A percentile compares a stretch with the other conserved stretches of the same genome.
These are phyloP conservation scores for Globisporangium takayamanum DNA, from an alignment of 352 stramenopile genomes.

Conservation along the genomic window DNA sequence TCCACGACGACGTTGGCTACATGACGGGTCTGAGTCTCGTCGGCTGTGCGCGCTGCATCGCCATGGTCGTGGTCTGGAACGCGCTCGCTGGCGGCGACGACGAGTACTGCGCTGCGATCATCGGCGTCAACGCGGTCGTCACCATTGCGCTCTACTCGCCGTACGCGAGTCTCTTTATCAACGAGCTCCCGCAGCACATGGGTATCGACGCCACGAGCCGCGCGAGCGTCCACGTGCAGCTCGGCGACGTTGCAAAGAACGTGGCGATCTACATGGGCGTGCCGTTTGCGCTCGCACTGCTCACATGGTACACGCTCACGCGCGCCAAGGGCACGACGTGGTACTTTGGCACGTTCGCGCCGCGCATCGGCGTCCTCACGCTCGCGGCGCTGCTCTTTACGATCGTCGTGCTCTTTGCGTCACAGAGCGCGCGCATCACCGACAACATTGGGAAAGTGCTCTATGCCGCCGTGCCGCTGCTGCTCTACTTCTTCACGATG, in stretches of 20 bases:
- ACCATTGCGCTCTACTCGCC: constrained; percentile 59
- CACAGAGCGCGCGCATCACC: constrained; percentile 56
- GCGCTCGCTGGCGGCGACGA: constrained; percentile 48
- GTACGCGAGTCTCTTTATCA: constrained; percentile 46
- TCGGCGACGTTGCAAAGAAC: constrained; percentile 37
- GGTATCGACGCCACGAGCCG: not conserved
- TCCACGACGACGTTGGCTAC: constrained; percentile 38
- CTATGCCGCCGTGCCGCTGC: constrained; percentile 46
- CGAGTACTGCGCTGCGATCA: constrained; percentile 62
- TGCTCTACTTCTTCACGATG: constrained; percentile 59
- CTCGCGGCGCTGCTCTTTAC: constrained; percentile 65
- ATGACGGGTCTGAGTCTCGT: constrained; percentile 63
- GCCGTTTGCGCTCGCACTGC: constrained; percentile 42
- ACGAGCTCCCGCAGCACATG: constrained; percentile 35
- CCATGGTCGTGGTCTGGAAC: constrained; percentile 84
- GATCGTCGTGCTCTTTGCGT: constrained; percentile 67
- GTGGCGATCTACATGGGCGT: constrained; percentile 70
- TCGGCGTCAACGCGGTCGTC: constrained; percentile 62
- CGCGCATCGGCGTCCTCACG: constrained; percentile 33
- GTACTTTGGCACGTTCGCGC: constrained; percentile 46
- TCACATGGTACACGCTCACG: constrained; percentile 23
- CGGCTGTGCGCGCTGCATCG: constrained; percentile 63
- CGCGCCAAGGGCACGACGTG: constrained; percentile 32
- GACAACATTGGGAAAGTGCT: constrained; percentile 43
- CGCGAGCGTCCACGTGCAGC: constrained; percentile 29